phyloP scores from a whole-genome alignment of 2,329 filamentous ascomycete species.

The Epichloe coenophiala region DNA sequence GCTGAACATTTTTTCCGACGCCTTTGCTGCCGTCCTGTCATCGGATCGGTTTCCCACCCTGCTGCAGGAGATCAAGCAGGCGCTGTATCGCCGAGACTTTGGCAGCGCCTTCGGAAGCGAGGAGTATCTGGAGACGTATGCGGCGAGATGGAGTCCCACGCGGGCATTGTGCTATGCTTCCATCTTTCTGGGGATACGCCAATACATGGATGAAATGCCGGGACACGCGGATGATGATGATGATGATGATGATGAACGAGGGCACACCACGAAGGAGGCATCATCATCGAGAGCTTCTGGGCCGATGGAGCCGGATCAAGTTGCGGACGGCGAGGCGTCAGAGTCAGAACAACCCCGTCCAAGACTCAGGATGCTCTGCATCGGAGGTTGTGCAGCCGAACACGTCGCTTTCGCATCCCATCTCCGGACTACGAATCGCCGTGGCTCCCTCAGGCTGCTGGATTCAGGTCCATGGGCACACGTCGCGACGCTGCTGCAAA shows the following conservation, averaged over 20 bases:
- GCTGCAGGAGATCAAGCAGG: conserved; percentile 73
- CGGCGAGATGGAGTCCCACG: conserved; percentile 79
- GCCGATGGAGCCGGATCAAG: neutral
- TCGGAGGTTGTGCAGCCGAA: conserved; percentile 49
- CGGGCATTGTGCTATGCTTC: conserved; percentile 68
- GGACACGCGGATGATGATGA: neutral
- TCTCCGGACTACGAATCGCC: conserved; percentile 16
- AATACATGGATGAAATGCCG: conserved; percentile 19
- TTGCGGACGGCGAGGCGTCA: neutral
- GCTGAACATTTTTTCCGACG: conserved; percentile 53
- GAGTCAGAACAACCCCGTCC: neutral
- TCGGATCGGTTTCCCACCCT: conserved; percentile 35
- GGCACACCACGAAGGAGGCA: neutral
- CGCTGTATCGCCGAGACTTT: conserved; percentile 80
- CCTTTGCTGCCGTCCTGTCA: conserved; percentile 41
- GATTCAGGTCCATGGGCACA: conserved; percentile 70
- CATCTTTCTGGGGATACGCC: conserved; percentile 29
- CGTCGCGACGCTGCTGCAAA: conserved; percentile 46
- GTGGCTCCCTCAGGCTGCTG: conserved; percentile 46
- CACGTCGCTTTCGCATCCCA: conserved; percentile 40
- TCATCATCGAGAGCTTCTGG: neutral
- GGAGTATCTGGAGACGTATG: conserved; percentile 68
- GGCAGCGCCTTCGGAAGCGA: conserved; percentile 59
- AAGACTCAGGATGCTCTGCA: conserved; percentile 28
- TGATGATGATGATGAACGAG: neutral